A percentile compares a stretch with the other conserved stretches of the same genome.
phyloP scores from a whole-genome alignment of 2,329 filamentous ascomycete species.

The Colletotrichum simmondsii region DNA sequence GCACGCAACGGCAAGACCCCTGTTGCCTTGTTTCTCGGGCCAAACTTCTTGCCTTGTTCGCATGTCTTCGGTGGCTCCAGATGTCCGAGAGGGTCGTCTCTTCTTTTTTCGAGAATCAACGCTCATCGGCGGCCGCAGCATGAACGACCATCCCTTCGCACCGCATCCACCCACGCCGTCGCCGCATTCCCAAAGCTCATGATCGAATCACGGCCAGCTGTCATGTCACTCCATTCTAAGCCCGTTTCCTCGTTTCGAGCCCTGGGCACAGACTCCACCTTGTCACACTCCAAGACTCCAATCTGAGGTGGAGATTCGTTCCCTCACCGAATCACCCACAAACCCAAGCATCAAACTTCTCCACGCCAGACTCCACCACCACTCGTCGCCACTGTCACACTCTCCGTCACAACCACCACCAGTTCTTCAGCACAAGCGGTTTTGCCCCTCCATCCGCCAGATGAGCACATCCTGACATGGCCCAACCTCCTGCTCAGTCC shows the following conservation, averaged over 20 bases:
- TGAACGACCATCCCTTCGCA: not conserved
- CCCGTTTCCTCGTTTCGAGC: not conserved
- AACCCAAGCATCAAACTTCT: slow-evolving; percentile 12
- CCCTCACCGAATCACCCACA: not conserved
- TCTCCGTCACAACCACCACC: slow-evolving; percentile 17
- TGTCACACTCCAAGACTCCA: not conserved
- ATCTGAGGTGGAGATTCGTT: not conserved
- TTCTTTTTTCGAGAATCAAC: not conserved
- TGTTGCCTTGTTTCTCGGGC: slow-evolving; percentile 22
- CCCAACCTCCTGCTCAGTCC: slow-evolving; percentile 5
- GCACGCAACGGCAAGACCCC: slow-evolving; percentile 4
- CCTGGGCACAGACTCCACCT: not conserved
- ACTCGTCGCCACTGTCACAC: slow-evolving; percentile 19
- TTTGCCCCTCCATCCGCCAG: not conserved
- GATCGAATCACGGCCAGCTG: not conserved
- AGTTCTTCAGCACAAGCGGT: slow-evolving; percentile 29
- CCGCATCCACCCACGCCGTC: not conserved
- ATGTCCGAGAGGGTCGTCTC: not conserved
- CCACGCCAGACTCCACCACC: slow-evolving; percentile 18
- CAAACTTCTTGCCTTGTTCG: not conserved
- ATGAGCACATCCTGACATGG: not conserved
- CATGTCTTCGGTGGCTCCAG: not conserved
- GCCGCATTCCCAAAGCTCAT: not conserved
- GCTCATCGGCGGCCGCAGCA: not conserved
- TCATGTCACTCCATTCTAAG: not conserved